A percentile compares a stretch with the other conserved stretches of the same genome.
These are phyloP conservation scores for Globisporangium mamillatum DNA, from an alignment of 352 stramenopile species.

Conservation along the genomic window DNA sequence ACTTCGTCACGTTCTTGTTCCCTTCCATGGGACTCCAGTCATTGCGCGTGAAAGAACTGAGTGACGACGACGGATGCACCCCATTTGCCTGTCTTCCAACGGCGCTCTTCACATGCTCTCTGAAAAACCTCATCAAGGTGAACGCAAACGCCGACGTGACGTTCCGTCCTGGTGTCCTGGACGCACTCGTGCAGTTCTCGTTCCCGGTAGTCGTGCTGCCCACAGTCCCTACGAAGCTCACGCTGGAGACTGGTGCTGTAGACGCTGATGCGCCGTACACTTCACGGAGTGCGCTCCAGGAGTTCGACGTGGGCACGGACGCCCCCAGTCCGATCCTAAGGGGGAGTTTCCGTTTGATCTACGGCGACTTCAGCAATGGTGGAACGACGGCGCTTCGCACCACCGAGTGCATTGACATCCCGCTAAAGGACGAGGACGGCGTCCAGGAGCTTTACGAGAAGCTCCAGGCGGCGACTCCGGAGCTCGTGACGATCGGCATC, in stretches of 20 bases:
- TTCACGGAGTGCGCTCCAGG: slow-evolving; percentile 34
- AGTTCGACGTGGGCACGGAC: slow-evolving; percentile 62
- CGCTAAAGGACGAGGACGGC: slow-evolving; percentile 33
- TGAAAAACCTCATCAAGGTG: slow-evolving; percentile 28
- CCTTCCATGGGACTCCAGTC: slow-evolving; percentile 45
- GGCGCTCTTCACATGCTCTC: slow-evolving; percentile 30
- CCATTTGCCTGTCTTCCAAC: slow-evolving; percentile 30
- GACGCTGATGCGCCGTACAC: slow-evolving; percentile 39
- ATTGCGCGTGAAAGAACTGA: slow-evolving; percentile 27
- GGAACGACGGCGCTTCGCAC: slow-evolving; percentile 20
- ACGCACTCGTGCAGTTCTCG: slow-evolving; percentile 48
- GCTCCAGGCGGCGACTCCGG: slow-evolving; percentile 29
- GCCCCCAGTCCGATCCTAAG: slow-evolving; percentile 39
- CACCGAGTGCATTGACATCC: slow-evolving; percentile 54
- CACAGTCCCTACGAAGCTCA: slow-evolving; percentile 31
- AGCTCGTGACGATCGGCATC: slow-evolving; percentile 61
- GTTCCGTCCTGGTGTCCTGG: slow-evolving; percentile 41
- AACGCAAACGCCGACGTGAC: slow-evolving; percentile 46
- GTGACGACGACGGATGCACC: slow-evolving; percentile 19
- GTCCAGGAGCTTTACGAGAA: slow-evolving; percentile 42
- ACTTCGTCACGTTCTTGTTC: slow-evolving; percentile 49
- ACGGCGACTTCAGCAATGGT: slow-evolving; percentile 49
- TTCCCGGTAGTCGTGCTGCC: slow-evolving; percentile 37
- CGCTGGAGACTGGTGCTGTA: slow-evolving; percentile 35
- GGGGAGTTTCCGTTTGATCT: slow-evolving; percentile 50